Conservation (phyloP, 306 rosid genomes). For the Purshia tridentata region DNA sequence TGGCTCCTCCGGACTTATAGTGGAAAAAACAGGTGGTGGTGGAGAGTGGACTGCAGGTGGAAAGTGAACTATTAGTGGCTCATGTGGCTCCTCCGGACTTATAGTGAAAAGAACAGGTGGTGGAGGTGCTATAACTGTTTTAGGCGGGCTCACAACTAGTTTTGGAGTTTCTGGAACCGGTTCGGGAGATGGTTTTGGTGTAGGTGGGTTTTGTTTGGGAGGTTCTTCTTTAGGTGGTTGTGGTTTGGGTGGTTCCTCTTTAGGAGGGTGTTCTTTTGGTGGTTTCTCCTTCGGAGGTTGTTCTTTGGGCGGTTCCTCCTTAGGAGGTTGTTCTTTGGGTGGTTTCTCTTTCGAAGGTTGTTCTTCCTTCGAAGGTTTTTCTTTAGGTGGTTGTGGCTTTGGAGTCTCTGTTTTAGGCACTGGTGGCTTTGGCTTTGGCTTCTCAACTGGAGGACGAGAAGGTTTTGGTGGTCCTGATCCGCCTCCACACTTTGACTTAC, state of each 20-base stretch:
- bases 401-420: neutral
- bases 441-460: slow-evolving; percentile 5
- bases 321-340: neutral
- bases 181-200: neutral
- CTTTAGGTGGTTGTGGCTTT: neutral
- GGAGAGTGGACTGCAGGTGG: neutral
- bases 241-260: neutral
- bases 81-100: no score
- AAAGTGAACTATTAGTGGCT: no score
- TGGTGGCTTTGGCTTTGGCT: neutral
- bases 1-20: neutral
- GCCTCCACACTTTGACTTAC: slow-evolving; percentile 55
- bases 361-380: neutral
- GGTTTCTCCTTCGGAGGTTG: slow-evolving; percentile 2
- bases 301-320: slow-evolving; percentile 3
- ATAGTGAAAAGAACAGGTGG: neutral
- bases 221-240: neutral
- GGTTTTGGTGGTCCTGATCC: slow-evolving; percentile 16
- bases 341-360: neutral
- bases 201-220: neutral
- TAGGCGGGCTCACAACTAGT: neutral
- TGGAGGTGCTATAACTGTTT: neutral
- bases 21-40: neutral
- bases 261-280: neutral
- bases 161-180: neutral